These are phyloP conservation scores for Teratosphaeriaceae sp. DNA, from an alignment of 2,329 filamentous ascomycete species.

Conservation along the genomic window DNA sequence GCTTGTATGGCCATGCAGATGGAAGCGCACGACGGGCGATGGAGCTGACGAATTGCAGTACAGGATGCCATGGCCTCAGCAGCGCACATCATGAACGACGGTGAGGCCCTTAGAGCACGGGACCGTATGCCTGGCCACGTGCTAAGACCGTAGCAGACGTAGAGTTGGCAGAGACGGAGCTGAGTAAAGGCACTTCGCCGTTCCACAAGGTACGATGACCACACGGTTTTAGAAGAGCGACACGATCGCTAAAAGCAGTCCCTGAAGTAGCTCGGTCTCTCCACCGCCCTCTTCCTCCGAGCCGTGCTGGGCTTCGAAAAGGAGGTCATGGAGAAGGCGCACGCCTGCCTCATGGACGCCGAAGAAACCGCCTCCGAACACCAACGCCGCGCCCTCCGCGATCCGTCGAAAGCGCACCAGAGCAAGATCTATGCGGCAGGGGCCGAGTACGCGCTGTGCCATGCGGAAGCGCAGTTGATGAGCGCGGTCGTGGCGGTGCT, in stretches of 20 bases:
- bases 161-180: constrained; percentile 67
- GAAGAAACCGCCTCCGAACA: constrained; percentile 72
- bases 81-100: constrained; percentile 33
- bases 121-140: constrained; percentile 1
- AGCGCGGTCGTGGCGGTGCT: constrained; percentile 79
- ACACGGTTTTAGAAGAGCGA: neutral
- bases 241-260: constrained; percentile 6
- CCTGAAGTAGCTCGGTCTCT: constrained; percentile 58
- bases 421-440: constrained; percentile 71
- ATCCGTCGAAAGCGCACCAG: constrained; percentile 44
- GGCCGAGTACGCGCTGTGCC: constrained; percentile 77
- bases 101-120: constrained; percentile 19
- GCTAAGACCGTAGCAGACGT: constrained; percentile 52
- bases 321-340: constrained; percentile 80
- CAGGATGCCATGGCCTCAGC: constrained; percentile 37
- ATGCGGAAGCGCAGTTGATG: constrained; percentile 84
- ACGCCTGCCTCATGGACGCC: constrained; percentile 62
- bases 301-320: constrained; percentile 89
- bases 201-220: constrained; percentile 61
- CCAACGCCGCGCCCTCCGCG: constrained; percentile 66
- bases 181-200: constrained; percentile 68
- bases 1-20: constrained; percentile 45
- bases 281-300: constrained; percentile 76
- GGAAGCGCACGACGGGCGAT: neutral
- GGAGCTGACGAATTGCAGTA: constrained; percentile 27